A percentile compares a stretch with the other conserved stretches of the same genome.
Evolutionary conservation across 495 filamentous ascomycete species (phyloP).

Genomic region (Aspergillus diversus): DNA sequence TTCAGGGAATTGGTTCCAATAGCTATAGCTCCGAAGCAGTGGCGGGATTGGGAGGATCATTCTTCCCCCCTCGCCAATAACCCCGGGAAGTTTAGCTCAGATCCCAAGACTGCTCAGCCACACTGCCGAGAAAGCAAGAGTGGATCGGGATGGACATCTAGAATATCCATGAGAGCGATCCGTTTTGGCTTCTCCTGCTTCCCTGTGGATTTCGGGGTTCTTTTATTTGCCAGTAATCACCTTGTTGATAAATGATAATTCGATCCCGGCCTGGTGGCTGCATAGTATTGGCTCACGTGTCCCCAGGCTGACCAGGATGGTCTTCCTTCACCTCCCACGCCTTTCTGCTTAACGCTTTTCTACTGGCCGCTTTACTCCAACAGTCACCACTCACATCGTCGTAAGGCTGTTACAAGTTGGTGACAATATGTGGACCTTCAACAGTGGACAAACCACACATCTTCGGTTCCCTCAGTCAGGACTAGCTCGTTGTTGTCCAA

Average conservation of each 20-base stretch:
- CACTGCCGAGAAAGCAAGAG: neutral
- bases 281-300: conserved; percentile 18
- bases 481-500: no score
- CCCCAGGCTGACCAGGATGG: neutral
- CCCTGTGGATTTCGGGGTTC: no score
- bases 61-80: no score
- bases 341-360: neutral
- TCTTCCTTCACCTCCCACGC: conserved; percentile 2
- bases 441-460: conserved; percentile 5
- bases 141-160: neutral
- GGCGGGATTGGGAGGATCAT: no score
- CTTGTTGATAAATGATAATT: neutral
- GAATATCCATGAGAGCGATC: neutral
- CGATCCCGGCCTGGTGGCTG: conserved; percentile 4
- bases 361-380: neutral
- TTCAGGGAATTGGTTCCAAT: no score
- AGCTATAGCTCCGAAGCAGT: no score
- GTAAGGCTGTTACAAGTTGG: neutral
- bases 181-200: no score
- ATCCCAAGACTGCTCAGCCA: conserved; percentile 15
- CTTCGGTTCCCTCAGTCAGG: no score
- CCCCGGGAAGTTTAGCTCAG: neutral
- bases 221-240: neutral
- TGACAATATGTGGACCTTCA: neutral
- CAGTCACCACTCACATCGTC: neutral